phyloP scores from a whole-genome alignment of 1,284 basidiomycete genomes.

The Papiliotrema nemorosa region DNA sequence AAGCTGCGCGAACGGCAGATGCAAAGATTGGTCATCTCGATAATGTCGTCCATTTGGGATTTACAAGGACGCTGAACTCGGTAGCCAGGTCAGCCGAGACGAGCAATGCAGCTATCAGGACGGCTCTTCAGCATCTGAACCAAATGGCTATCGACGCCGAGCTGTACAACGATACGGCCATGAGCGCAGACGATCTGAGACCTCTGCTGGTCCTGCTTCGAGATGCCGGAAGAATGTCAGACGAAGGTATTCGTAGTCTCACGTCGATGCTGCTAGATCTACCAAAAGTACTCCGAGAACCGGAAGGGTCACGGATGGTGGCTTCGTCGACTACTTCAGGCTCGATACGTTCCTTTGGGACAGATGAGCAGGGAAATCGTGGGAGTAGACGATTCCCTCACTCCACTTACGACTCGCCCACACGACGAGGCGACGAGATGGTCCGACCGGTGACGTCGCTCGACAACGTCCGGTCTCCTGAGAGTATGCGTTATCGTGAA shows the following conservation, averaged over 20 bases:
- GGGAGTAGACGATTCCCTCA: not conserved
- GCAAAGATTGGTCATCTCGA: slow-evolving; percentile 20
- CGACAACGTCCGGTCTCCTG: no score
- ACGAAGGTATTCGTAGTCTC: slow-evolving; percentile 39
- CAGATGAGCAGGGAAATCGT: not conserved
- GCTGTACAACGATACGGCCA: slow-evolving; percentile 20
- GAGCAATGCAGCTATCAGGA: slow-evolving; percentile 26
- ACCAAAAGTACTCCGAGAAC: slow-evolving; percentile 20
- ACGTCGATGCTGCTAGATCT: slow-evolving; percentile 38
- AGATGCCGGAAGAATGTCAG: slow-evolving; percentile 32
- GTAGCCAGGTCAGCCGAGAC: slow-evolving; percentile 27
- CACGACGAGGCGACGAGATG: not conserved
- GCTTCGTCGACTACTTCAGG: not conserved
- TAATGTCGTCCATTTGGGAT: slow-evolving; percentile 13
- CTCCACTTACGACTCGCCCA: not conserved
- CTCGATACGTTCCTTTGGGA: not conserved
- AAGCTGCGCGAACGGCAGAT: slow-evolving; percentile 35
- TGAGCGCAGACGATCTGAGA: slow-evolving; percentile 19
- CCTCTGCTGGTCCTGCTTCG: slow-evolving; percentile 23
- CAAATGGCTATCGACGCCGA: slow-evolving; percentile 10
- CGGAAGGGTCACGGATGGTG: not conserved
- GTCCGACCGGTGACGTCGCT: no score
- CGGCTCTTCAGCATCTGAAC: slow-evolving; percentile 20
- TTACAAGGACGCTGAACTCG: slow-evolving; percentile 21
- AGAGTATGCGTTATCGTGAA: no score